Conservation (phyloP, 768 basidiomycete species). For the Boletus pseudopeckii region DNA sequence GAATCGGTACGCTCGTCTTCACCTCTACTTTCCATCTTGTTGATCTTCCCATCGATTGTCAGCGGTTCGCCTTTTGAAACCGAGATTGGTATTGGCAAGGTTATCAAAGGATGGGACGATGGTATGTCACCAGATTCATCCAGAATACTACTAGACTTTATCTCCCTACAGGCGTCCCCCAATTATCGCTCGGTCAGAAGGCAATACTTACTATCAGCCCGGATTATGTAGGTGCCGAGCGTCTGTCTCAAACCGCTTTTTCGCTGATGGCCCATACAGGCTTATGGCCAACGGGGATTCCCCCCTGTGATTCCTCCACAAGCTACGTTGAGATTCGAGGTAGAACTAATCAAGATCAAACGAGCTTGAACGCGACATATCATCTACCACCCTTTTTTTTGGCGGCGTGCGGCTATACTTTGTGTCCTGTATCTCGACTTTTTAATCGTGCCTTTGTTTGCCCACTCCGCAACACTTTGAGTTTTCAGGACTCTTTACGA, state of each 20-base stretch:
- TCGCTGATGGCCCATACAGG: constrained; percentile 40
- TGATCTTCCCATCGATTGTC: constrained; percentile 12
- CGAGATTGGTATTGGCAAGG: constrained; percentile 73
- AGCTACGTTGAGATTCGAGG: constrained; percentile 73
- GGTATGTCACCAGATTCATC: constrained; percentile 42
- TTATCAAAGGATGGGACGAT: constrained; percentile 91
- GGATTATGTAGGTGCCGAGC: constrained; percentile 63
- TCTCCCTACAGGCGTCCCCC: constrained; percentile 55
- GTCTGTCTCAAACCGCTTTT: neutral
- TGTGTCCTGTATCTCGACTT: constrained; percentile 26
- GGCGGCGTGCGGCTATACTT: constrained; percentile 15
- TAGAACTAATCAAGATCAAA: constrained; percentile 76
- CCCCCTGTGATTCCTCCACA: constrained; percentile 78
- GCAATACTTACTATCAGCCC: constrained; percentile 62
- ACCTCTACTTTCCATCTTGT: neutral
- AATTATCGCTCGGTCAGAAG: constrained; percentile 75
- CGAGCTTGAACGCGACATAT: constrained; percentile 16
- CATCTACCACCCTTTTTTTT: constrained; percentile 15
- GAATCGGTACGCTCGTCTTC: constrained; percentile 52
- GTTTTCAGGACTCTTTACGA: neutral
- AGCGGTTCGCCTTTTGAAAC: constrained; percentile 64
- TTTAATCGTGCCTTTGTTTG: constrained; percentile 19
- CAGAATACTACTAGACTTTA: neutral
- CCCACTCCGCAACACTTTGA: neutral
- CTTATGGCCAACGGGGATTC: constrained; percentile 71